These are phyloP conservation scores for Drechslerella dactyloides DNA, from an alignment of 2,329 filamentous ascomycete genomes.

Conservation along the genomic window DNA sequence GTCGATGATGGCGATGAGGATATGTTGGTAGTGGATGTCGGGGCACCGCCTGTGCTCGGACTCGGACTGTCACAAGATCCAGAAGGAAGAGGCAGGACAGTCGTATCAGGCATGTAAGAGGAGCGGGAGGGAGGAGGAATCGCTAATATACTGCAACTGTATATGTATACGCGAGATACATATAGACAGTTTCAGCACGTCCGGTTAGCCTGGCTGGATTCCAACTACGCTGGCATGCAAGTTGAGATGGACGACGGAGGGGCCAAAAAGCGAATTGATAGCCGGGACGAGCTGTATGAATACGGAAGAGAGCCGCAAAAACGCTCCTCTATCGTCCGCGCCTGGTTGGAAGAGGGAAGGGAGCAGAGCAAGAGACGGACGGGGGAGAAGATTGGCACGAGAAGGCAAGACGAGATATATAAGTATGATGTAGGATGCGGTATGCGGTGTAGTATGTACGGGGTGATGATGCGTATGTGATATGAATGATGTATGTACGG, in stretches of 20 bases:
- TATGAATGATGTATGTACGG: too few species aligned
- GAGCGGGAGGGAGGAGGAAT: constrained; percentile 26
- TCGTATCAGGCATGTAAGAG: constrained; percentile 51
- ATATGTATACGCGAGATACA: constrained; percentile 38
- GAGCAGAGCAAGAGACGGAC: constrained; percentile 1
- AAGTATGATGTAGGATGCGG: background rate
- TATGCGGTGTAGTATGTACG: too few species aligned
- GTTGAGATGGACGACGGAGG: background rate
- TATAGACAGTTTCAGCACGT: constrained; percentile 45
- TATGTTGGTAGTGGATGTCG: background rate
- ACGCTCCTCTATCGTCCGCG: constrained; percentile 1
- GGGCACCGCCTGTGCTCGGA: constrained; percentile 39
- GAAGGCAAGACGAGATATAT: constrained; percentile 1
- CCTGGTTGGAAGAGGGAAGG: constrained; percentile 8
- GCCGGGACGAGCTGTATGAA: constrained; percentile 19
- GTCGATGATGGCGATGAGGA: constrained; percentile 19
- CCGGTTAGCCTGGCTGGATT: constrained; percentile 29
- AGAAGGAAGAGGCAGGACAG: constrained; percentile 49
- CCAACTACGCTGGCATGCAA: background rate
- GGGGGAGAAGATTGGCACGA: constrained; percentile 4
- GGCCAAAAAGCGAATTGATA: constrained; percentile 29
- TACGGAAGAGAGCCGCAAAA: constrained; percentile 4
- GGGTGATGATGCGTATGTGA: too few species aligned
- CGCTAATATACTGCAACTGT: constrained; percentile 46
- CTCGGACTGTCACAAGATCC: constrained; percentile 51